phyloP scores from a whole-genome alignment of 2,329 filamentous ascomycete genomes.

The Verticillium dahliae region DNA sequence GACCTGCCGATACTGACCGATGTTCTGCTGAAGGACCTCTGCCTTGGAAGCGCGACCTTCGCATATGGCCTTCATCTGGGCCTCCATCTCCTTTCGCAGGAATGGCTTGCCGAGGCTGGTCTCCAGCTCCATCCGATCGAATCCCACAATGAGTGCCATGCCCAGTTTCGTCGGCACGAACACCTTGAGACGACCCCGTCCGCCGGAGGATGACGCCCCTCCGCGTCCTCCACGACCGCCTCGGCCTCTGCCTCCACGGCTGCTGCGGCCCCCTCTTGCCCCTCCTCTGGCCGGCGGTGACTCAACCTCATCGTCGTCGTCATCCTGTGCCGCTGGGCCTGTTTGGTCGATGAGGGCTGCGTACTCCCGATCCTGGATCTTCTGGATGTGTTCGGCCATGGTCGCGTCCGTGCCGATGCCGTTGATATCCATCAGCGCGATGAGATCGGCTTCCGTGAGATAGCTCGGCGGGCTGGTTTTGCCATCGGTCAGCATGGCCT shows the following conservation, averaged over 20 bases:
- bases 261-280: constrained; percentile 35
- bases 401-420: constrained; percentile 97
- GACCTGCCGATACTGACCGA: constrained; percentile 80
- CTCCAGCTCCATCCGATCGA: constrained; percentile 89
- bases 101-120: constrained; percentile 94
- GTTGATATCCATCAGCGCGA: constrained; percentile 96
- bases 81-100: constrained; percentile 93
- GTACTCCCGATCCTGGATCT: constrained; percentile 87
- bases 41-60: constrained; percentile 71
- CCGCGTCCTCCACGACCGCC: constrained; percentile 32
- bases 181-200: constrained; percentile 59
- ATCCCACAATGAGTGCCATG: constrained; percentile 86
- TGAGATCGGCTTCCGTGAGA: constrained; percentile 90
- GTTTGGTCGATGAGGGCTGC: constrained; percentile 56
- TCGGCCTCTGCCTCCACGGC: constrained; percentile 33
- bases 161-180: constrained; percentile 92
- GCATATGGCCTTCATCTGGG: constrained; percentile 95
- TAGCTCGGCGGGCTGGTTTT: constrained; percentile 80
- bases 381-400: constrained; percentile 97
- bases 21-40: constrained; percentile 72
- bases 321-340: constrained; percentile 27
- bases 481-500: constrained; percentile 86
- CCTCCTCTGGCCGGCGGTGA: constrained; percentile 28
- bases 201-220: constrained; percentile 26
- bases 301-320: constrained; percentile 31